phyloP scores from a whole-genome alignment of 768 basidiomycete species.

The Rhodocollybia butyracea region DNA sequence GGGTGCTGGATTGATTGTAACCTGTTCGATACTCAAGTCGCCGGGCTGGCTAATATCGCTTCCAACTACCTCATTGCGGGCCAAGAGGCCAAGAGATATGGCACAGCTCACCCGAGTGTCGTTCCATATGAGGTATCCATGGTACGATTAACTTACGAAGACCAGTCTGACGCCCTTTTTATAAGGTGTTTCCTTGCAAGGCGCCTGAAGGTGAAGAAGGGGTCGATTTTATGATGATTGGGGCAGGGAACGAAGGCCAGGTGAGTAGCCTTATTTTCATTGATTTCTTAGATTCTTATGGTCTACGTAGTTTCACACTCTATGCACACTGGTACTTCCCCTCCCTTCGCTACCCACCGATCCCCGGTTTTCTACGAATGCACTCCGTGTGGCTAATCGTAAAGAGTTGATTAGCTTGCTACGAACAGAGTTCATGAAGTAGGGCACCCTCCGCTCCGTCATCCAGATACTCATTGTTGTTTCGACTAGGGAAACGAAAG shows the following conservation, averaged over 20 bases:
- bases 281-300: background rate
- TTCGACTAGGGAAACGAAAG: no score
- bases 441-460: no score
- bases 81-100: slow-evolving; percentile 77
- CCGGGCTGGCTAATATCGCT: slow-evolving; percentile 88
- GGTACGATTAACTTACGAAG: no score
- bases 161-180: background rate
- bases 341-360: slow-evolving; percentile 57
- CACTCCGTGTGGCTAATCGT: slow-evolving; percentile 73
- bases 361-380: slow-evolving; percentile 69
- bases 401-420: slow-evolving; percentile 67
- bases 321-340: slow-evolving; percentile 62
- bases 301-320: slow-evolving; percentile 56
- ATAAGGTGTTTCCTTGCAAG: slow-evolving; percentile 70
- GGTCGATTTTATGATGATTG: slow-evolving; percentile 90
- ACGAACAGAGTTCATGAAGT: slow-evolving; percentile 31
- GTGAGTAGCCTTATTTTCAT: no score
- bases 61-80: slow-evolving; percentile 90
- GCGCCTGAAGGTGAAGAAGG: background rate
- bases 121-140: slow-evolving; percentile 84
- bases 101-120: slow-evolving; percentile 93
- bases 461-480: no score
- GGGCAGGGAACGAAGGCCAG: slow-evolving; percentile 88
- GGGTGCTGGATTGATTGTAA: slow-evolving; percentile 93
- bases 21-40: slow-evolving; percentile 91